phyloP scores from a whole-genome alignment of 106 monocot species.

The Platanthera zijinensis region DNA sequence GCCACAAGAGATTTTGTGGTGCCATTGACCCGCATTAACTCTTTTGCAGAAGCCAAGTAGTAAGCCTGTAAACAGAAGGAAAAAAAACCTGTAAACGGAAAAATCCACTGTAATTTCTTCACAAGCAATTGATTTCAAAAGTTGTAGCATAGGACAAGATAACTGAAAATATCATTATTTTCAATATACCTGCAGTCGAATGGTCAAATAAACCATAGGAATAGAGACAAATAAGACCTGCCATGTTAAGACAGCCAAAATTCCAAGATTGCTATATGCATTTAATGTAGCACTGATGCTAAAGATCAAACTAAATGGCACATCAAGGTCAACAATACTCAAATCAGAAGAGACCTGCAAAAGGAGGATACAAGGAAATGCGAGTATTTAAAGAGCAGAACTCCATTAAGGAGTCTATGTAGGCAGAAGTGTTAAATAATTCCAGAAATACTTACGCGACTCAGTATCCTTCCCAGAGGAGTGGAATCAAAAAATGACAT shows the following conservation, averaged over 20 bases:
- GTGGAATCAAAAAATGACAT: conserved; percentile 96
- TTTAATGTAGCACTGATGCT: conserved; percentile 53
- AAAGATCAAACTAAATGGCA: conserved; percentile 73
- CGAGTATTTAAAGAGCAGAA: not conserved
- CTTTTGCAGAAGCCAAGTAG: conserved; percentile 80
- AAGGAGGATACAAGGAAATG: not conserved
- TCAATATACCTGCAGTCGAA: conserved; percentile 65
- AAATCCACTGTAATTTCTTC: not conserved
- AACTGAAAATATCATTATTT: not conserved
- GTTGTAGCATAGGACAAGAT: not conserved
- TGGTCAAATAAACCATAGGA: conserved; percentile 54
- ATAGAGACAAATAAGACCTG: conserved; percentile 73
- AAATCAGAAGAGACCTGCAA: conserved; percentile 87
- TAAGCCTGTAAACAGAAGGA: conserved; percentile 39
- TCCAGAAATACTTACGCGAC: conserved; percentile 45
- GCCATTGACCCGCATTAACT: conserved; percentile 95
- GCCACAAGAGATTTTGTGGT: conserved; percentile 85
- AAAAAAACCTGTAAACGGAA: conserved; percentile 29
- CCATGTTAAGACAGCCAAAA: conserved; percentile 78
- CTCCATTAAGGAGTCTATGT: not conserved
- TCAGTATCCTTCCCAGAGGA: conserved; percentile 91
- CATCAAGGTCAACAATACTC: conserved; percentile 85
- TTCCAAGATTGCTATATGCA: conserved; percentile 72
- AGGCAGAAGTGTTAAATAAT: not conserved
- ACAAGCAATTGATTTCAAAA: not conserved